These are phyloP conservation scores for Vitis rupestris DNA, from an alignment of 164 flowering plant species.

Conservation along the genomic window DNA sequence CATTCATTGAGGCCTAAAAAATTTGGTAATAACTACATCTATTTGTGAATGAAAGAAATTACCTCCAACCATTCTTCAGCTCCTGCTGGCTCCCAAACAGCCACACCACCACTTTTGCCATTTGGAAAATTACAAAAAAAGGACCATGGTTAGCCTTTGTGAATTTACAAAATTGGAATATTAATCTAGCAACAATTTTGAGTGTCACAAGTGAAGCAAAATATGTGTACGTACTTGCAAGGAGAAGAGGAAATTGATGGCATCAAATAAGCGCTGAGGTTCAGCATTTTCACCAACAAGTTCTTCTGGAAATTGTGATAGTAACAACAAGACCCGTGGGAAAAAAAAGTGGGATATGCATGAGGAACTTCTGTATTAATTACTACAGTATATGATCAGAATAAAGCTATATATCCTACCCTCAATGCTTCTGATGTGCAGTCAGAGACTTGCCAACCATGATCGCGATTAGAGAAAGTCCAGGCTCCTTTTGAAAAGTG, in stretches of 20 bases:
- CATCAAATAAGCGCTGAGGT: constrained; percentile 33
- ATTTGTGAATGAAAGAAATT: neutral
- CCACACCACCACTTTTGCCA: constrained; percentile 36
- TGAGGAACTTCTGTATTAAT: neutral
- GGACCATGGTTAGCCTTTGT: too few relatives aligned
- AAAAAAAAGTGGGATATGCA: neutral
- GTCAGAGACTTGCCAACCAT: constrained; percentile 72
- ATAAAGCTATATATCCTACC: constrained; percentile 21
- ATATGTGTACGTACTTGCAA: constrained; percentile 33
- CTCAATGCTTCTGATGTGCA: constrained; percentile 61
- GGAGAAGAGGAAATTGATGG: constrained; percentile 50
- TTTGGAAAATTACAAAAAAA: neutral
- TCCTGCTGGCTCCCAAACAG: constrained; percentile 49
- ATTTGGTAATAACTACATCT: neutral
- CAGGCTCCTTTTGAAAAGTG: constrained; percentile 63
- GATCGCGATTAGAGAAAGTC: constrained; percentile 64
- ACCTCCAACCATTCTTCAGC: constrained; percentile 42
- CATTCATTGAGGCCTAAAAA: neutral
- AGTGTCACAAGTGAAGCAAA: too few relatives aligned
- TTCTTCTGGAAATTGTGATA: constrained; percentile 48
- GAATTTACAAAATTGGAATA: too few relatives aligned
- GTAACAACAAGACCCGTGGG: constrained; percentile 39
- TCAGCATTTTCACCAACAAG: constrained; percentile 49
- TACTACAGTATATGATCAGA: neutral
- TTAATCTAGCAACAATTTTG: too few relatives aligned